Evolutionary conservation across 2,329 filamentous ascomycete genomes (phyloP).

Genomic region (Hypoxylon sp.): DNA sequence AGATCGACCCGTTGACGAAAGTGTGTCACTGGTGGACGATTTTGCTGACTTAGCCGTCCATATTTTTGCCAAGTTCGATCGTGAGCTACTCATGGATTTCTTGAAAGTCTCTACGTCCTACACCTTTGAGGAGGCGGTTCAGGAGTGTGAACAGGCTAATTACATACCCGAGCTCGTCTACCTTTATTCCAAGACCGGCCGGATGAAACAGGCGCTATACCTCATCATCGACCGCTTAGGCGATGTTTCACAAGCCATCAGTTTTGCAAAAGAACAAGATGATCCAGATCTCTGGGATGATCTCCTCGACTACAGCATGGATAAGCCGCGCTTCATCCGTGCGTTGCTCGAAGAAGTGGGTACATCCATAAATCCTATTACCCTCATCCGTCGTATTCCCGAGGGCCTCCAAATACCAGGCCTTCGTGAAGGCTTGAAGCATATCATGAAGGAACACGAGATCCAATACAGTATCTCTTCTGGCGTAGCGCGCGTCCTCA

Average conservation of each 20-base stretch:
- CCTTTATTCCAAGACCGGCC: slow-evolving; percentile 93
- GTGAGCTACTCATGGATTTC: slow-evolving; percentile 86
- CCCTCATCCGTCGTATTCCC: slow-evolving; percentile 89
- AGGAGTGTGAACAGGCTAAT: slow-evolving; percentile 83
- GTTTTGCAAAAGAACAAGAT: slow-evolving; percentile 93
- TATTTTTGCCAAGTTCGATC: slow-evolving; percentile 88
- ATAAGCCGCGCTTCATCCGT: slow-evolving; percentile 94
- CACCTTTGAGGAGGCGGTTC: slow-evolving; percentile 83
- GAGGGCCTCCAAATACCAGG: slow-evolving; percentile 94
- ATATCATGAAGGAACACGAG: slow-evolving; percentile 96
- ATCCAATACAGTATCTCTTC: slow-evolving; percentile 93
- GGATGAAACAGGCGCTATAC: slow-evolving; percentile 91
- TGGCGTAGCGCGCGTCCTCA: slow-evolving; percentile 87
- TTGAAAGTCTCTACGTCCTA: slow-evolving; percentile 88
- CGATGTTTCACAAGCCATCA: slow-evolving; percentile 92
- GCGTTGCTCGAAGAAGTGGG: slow-evolving; percentile 94
- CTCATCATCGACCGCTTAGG: slow-evolving; percentile 94
- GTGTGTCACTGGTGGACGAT: slow-evolving; percentile 80
- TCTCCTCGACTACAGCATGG: slow-evolving; percentile 95
- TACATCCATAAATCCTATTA: slow-evolving; percentile 92
- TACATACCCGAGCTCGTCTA: slow-evolving; percentile 96
- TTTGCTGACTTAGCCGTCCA: slow-evolving; percentile 90
- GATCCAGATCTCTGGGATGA: slow-evolving; percentile 96
- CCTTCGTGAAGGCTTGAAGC: slow-evolving; percentile 86
- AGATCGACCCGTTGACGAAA: slow-evolving; percentile 71